phyloP scores from a whole-genome alignment of 2,329 filamentous ascomycete species.

The Aureobasidium leucospermi region DNA sequence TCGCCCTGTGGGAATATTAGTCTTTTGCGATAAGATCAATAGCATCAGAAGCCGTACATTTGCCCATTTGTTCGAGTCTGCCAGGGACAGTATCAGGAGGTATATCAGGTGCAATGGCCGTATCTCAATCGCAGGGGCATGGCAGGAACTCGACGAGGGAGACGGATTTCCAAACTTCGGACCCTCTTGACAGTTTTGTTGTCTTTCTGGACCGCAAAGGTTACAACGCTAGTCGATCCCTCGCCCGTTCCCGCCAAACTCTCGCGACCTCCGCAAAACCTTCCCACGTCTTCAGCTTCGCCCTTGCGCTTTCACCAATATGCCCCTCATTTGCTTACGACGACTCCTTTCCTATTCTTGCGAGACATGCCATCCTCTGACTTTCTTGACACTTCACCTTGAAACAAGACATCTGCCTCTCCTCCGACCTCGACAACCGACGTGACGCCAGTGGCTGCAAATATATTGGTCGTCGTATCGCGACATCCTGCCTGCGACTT shows the following conservation, averaged over 20 bases:
- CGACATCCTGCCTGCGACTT: background rate
- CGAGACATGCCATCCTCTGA: background rate
- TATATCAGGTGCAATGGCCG: background rate
- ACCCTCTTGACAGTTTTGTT: background rate
- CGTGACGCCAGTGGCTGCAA: background rate
- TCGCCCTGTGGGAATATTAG: slow-evolving; percentile 24
- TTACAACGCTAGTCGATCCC: background rate
- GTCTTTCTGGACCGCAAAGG: background rate
- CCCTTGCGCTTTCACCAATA: background rate
- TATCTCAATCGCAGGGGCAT: slow-evolving; percentile 31
- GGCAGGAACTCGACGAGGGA: slow-evolving; percentile 37
- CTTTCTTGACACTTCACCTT: background rate
- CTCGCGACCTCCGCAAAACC: background rate
- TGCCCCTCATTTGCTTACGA: background rate
- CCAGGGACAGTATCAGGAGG: background rate
- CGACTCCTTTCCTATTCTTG: background rate
- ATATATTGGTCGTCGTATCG: background rate
- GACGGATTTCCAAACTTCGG: background rate
- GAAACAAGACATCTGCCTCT: background rate
- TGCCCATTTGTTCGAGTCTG: slow-evolving; percentile 8
- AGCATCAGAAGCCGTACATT: background rate
- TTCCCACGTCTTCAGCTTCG: background rate
- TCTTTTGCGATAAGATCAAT: background rate
- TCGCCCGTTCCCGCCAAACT: background rate
- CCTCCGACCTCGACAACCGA: background rate